A percentile compares a stretch with the other conserved stretches of the same genome.
These are phyloP conservation scores for Kwoniella dejecticola DNA, from an alignment of 768 basidiomycete genomes.

Conservation along the genomic window DNA sequence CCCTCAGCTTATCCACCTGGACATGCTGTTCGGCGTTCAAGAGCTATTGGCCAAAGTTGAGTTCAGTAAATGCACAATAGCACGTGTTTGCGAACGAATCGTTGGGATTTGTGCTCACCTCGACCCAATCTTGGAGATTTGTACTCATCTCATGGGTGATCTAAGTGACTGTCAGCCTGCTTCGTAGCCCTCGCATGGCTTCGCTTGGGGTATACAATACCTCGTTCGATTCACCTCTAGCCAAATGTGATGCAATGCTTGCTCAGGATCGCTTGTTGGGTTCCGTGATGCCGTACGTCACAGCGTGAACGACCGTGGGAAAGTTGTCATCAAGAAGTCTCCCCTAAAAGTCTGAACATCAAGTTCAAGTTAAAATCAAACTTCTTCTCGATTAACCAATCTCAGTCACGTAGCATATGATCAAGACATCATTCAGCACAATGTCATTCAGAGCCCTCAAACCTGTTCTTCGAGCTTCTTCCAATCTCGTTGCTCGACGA, in stretches of 20 bases:
- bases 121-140: constrained; percentile 46
- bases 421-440: neutral
- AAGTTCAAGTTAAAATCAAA: too few species aligned
- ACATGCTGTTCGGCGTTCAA: constrained; percentile 51
- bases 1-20: constrained; percentile 43
- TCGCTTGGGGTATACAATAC: too few species aligned
- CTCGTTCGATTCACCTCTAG: too few species aligned
- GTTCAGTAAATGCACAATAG: too few species aligned
- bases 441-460: constrained; percentile 31
- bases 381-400: too few species aligned
- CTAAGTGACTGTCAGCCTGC: neutral
- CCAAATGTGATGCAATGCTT: too few species aligned
- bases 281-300: neutral
- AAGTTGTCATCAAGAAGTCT: neutral
- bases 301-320: neutral
- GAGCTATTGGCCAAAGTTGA: too few species aligned
- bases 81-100: too few species aligned
- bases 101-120: too few species aligned
- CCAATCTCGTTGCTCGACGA: constrained; percentile 21
- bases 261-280: neutral
- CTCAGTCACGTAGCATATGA: too few species aligned
- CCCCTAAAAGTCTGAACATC: too few species aligned
- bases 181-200: too few species aligned
- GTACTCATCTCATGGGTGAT: constrained; percentile 36
- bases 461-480: constrained; percentile 18